Evolutionary conservation across 78 protist genomes (phyloP).

Genomic region (Creolimax fragrantissima): DNA sequence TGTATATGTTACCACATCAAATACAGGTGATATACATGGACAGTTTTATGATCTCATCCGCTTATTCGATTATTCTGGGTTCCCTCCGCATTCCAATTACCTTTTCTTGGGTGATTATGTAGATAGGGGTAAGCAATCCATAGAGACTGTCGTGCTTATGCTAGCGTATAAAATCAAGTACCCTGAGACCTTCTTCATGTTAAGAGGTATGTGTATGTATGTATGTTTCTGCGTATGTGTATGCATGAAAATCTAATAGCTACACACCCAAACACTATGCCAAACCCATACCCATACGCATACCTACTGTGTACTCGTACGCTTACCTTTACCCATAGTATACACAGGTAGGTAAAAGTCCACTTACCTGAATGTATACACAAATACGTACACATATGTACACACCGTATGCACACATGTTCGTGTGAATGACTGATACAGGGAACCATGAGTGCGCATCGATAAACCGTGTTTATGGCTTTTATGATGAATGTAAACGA

Average conservation of each 20-base stretch:
- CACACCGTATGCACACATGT: no score
- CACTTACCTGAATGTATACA: no score
- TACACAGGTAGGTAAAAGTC: no score
- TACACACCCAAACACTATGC: no score
- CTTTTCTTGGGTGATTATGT: conserved; percentile 99
- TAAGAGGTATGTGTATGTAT: conserved; percentile 81
- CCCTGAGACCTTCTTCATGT: conserved; percentile 97
- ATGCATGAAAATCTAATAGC: no score
- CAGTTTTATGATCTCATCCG: conserved; percentile 95
- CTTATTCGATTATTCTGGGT: conserved; percentile 96
- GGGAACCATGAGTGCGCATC: conserved; percentile 99
- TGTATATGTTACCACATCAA: no score
- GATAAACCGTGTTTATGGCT: conserved; percentile 98
- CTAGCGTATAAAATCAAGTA: conserved; percentile 98
- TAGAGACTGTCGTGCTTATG: conserved; percentile 95
- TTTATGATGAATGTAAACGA: conserved; percentile 98
- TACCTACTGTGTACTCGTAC: no score
- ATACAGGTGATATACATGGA: conserved; percentile 85
- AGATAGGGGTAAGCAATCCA: conserved; percentile 93
- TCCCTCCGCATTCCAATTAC: conserved; percentile 98
- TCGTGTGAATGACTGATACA: no score
- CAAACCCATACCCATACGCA: no score
- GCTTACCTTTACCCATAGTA: no score
- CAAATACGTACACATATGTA: no score
- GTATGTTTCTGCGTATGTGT: no score